Conservation (phyloP, 352 stramenopile genomes). For the Phytopythium boreale region DNA sequence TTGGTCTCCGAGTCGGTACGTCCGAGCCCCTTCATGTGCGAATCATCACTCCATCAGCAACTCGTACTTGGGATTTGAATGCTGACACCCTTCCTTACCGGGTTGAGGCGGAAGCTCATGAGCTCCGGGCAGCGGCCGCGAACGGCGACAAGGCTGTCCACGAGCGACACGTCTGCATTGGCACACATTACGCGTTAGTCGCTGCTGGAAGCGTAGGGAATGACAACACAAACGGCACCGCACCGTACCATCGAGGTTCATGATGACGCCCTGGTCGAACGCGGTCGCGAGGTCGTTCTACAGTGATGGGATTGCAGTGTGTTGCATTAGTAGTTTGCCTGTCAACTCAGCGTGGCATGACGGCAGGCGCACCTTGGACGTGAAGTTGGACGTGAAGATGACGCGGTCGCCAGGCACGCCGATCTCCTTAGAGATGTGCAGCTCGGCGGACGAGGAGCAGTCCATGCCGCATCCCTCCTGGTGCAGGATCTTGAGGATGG, state of each 20-base stretch:
- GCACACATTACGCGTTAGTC: neutral
- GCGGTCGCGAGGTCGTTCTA: constrained; percentile 63
- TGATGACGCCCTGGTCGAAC: constrained; percentile 80
- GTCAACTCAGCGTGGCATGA: neutral
- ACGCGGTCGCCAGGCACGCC: constrained; percentile 71
- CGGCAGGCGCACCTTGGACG: constrained; percentile 33
- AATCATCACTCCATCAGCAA: too few relatives aligned
- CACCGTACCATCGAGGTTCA: constrained; percentile 76
- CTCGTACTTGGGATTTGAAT: too few relatives aligned
- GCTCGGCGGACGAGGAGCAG: constrained; percentile 83
- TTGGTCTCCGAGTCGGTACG: constrained; percentile 88
- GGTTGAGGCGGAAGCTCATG: constrained; percentile 88
- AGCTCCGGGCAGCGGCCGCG: constrained; percentile 73
- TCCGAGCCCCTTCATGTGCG: constrained; percentile 72
- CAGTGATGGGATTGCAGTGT: neutral
- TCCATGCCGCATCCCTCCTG: constrained; percentile 88
- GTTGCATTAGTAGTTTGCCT: neutral
- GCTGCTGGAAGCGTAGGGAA: neutral
- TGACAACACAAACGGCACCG: neutral
- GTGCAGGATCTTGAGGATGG: constrained; percentile 79
- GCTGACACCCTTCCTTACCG: too few relatives aligned
- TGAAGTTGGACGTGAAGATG: constrained; percentile 92
- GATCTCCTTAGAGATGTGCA: constrained; percentile 75
- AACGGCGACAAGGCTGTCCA: constrained; percentile 71
- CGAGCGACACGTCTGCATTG: constrained; percentile 61